Conservation (phyloP, 2,329 filamentous ascomycete species). For the Hypoxylon sp. region DNA sequence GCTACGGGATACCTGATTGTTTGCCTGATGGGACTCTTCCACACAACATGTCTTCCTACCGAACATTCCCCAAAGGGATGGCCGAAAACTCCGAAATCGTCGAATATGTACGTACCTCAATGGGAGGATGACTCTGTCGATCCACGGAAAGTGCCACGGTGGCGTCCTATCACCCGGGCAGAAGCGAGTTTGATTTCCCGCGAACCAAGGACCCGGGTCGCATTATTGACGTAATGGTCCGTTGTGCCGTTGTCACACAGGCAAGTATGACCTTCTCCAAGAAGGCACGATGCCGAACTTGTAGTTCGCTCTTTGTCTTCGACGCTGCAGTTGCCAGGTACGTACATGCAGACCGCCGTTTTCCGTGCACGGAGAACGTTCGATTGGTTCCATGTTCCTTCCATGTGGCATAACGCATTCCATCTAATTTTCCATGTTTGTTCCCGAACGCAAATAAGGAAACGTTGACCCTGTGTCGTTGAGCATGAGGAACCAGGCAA, state of each 20-base stretch:
- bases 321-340: background rate
- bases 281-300: slow-evolving; percentile 8
- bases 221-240: slow-evolving; percentile 21
- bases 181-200: background rate
- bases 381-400: background rate
- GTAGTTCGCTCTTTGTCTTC: slow-evolving; percentile 7
- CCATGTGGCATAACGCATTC: slow-evolving; percentile 1
- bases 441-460: slow-evolving; percentile 9
- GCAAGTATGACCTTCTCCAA: background rate
- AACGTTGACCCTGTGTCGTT: background rate
- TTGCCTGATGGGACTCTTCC: background rate
- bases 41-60: background rate
- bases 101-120: background rate
- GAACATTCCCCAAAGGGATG: slow-evolving; percentile 4
- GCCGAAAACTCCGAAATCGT: slow-evolving; percentile 12
- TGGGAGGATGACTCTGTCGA: background rate
- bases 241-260: background rate
- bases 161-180: background rate
- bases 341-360: slow-evolving; percentile 21
- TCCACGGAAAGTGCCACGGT: slow-evolving; percentile 3
- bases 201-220: slow-evolving; percentile 12
- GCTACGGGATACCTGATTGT: background rate
- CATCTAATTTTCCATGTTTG: background rate
- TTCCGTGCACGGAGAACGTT: background rate
- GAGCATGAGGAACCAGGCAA: background rate